These are phyloP conservation scores for Fraxinus greggii DNA, from an alignment of 305 asterid species.

Conservation along the genomic window DNA sequence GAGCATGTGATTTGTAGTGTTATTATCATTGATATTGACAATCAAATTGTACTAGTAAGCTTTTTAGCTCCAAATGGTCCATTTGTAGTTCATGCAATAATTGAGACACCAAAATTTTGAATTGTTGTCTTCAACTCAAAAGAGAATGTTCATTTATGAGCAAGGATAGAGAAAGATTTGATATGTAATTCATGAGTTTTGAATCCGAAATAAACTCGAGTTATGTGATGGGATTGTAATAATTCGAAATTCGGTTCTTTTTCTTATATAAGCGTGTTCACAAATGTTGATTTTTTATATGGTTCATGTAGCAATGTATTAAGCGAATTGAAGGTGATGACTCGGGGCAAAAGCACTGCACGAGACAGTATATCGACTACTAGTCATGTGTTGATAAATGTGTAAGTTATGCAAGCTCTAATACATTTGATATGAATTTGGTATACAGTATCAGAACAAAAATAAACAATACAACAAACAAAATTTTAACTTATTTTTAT, in stretches of 20 bases:
- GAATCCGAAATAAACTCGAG: background rate
- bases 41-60: background rate
- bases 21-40: background rate
- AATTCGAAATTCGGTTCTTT: background rate
- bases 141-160: background rate
- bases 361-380: conserved; percentile 34
- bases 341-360: conserved; percentile 33
- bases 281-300: background rate
- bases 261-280: background rate
- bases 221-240: background rate
- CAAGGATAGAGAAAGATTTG: background rate
- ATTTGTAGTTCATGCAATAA: background rate
- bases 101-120: background rate
- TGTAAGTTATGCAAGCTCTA: conserved; percentile 17
- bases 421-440: too few species aligned
- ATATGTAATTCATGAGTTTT: background rate
- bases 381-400: conserved; percentile 35
- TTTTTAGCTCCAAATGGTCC: background rate
- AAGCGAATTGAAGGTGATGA: conserved; percentile 34
- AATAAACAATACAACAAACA: background rate
- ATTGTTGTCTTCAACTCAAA: background rate
- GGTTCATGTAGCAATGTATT: conserved; percentile 19
- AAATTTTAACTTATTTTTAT: background rate
- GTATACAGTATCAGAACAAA: background rate
- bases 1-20: background rate